A percentile compares a stretch with the other conserved stretches of the same genome.
Evolutionary conservation across 2,329 filamentous ascomycete species (phyloP).

Genomic region (Pyricularia sp.): DNA sequence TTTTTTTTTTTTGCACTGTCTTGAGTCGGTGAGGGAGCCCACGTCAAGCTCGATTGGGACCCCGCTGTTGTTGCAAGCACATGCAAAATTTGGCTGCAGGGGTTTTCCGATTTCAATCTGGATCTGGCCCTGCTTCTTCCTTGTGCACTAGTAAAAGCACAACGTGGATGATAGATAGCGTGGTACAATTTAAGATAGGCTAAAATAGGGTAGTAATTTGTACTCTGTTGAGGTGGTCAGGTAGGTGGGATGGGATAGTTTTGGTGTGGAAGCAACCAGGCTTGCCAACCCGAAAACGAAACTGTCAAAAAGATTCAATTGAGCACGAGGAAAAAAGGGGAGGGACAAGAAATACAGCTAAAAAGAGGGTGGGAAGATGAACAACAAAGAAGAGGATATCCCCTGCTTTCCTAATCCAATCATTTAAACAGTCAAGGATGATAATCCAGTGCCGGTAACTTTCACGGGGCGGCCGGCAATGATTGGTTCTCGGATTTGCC

Average conservation of each 20-base stretch:
- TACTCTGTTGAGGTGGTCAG: not conserved
- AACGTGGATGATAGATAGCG: not conserved
- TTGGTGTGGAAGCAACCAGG: not conserved
- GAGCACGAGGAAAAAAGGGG: not conserved
- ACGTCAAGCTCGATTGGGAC: not conserved
- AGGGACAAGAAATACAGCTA: not conserved
- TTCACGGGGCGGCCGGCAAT: not conserved
- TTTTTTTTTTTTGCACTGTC: not conserved
- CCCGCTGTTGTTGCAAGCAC: not conserved
- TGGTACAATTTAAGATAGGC: not conserved
- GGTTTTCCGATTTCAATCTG: not conserved
- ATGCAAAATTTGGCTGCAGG: not conserved
- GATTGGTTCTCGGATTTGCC: not conserved
- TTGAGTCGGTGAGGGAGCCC: not conserved
- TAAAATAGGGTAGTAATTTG: not conserved
- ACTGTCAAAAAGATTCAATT: not conserved
- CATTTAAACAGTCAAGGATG: not conserved
- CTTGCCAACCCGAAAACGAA: not conserved
- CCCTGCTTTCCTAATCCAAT: not conserved
- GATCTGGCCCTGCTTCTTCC: not conserved
- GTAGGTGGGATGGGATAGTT: not conserved
- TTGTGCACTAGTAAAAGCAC: not conserved
- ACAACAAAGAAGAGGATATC: not conserved
- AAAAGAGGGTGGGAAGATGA: not conserved
- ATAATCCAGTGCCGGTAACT: not conserved